phyloP scores from a whole-genome alignment of 352 stramenopile species.

The Pythium aristosporum region DNA sequence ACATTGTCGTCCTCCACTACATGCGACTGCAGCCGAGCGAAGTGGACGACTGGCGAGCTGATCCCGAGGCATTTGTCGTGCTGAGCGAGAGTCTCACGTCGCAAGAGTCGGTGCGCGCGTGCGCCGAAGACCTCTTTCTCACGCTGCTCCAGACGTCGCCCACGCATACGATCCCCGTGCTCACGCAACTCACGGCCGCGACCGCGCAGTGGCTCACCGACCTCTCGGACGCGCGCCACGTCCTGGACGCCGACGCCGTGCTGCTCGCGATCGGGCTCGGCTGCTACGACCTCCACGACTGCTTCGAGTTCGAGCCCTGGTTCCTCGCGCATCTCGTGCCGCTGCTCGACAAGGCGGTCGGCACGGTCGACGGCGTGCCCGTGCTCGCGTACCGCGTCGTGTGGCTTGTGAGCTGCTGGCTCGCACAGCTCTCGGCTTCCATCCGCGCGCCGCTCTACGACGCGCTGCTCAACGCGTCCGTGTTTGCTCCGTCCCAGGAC shows the following conservation, averaged over 20 bases:
- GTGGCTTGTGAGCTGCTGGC: conserved; percentile 87
- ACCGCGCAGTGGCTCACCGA: conserved; percentile 54
- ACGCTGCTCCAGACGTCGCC: conserved; percentile 78
- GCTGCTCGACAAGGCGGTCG: conserved; percentile 39
- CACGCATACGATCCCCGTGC: conserved; percentile 58
- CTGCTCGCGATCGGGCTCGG: conserved; percentile 78
- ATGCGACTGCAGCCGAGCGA: conserved; percentile 61
- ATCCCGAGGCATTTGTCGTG: conserved; percentile 65
- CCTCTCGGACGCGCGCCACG: not conserved
- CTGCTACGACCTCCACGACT: conserved; percentile 86
- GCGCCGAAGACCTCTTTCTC: conserved; percentile 82
- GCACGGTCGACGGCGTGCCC: conserved; percentile 48
- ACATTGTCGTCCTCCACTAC: conserved; percentile 75
- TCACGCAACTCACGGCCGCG: conserved; percentile 64
- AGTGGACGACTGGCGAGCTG: conserved; percentile 65
- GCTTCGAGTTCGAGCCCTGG: conserved; percentile 88
- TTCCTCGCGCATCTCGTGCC: conserved; percentile 75
- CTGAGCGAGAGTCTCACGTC: conserved; percentile 77
- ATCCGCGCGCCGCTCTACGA: conserved; percentile 81
- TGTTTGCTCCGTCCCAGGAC: conserved; percentile 42
- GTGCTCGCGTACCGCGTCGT: conserved; percentile 77
- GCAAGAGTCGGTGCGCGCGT: conserved; percentile 74
- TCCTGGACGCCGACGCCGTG: conserved; percentile 70
- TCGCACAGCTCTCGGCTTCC: conserved; percentile 71
- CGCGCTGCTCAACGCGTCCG: conserved; percentile 46